These are phyloP conservation scores for Eucalyptus tenuipes DNA, from an alignment of 345 rosid species.

Conservation along the genomic window DNA sequence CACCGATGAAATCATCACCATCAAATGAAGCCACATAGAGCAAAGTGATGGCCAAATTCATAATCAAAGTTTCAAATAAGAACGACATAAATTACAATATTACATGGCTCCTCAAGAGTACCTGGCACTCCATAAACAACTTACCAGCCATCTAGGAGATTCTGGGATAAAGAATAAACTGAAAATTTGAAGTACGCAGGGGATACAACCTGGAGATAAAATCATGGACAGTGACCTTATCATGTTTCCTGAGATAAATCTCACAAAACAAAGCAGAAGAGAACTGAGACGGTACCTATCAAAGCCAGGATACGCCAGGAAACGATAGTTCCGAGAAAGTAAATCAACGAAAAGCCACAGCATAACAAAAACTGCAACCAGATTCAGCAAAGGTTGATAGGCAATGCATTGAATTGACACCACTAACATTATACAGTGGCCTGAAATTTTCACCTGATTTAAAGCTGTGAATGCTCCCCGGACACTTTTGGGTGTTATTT, in stretches of 20 bases:
- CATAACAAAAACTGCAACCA: constrained; percentile 1
- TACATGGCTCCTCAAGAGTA: background rate
- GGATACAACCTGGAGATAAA: constrained; percentile 11
- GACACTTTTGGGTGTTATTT: constrained; percentile 6
- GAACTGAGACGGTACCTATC: background rate
- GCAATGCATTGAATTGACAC: background rate
- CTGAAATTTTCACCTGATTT: background rate
- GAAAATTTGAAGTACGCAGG: constrained; percentile 11
- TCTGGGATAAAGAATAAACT: constrained; percentile 31
- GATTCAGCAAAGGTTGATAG: background rate
- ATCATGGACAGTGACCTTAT: background rate
- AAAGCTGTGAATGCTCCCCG: constrained; percentile 4
- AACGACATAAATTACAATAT: background rate
- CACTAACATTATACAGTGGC: background rate
- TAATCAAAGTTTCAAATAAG: background rate
- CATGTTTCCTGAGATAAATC: background rate
- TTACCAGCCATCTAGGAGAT: constrained; percentile 42
- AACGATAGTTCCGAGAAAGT: constrained; percentile 6
- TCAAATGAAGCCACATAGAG: background rate
- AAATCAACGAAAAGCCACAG: constrained; percentile 7
- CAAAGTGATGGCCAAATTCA: background rate
- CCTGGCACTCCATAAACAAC: background rate
- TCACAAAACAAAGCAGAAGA: background rate
- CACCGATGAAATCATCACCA: background rate
- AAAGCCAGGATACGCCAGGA: constrained; percentile 19